These are phyloP conservation scores for Aspergillus nanangensis DNA, from an alignment of 495 filamentous ascomycete species.

Conservation along the genomic window DNA sequence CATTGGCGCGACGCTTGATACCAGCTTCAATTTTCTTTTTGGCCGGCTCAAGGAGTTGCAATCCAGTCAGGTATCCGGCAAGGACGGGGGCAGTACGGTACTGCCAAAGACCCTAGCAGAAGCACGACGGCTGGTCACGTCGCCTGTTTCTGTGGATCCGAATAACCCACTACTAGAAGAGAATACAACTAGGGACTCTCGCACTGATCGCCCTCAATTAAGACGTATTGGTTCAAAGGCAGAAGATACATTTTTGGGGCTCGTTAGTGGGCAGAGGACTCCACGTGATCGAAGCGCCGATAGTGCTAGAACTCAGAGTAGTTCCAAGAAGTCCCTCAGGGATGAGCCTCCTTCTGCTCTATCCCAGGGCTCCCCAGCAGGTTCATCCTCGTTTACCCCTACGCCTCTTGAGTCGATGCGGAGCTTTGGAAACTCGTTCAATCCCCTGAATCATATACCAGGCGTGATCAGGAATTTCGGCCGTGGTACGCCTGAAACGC, in stretches of 20 bases:
- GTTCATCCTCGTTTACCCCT: constrained; percentile 24
- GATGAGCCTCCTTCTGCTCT: background rate
- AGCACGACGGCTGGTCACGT: constrained; percentile 77
- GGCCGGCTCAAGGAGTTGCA: constrained; percentile 75
- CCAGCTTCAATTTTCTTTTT: constrained; percentile 90
- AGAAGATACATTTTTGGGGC: constrained; percentile 57
- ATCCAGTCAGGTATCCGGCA: constrained; percentile 36
- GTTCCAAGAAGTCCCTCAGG: constrained; percentile 17
- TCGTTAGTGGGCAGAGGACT: constrained; percentile 57
- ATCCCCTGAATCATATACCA: constrained; percentile 74
- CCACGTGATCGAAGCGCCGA: constrained; percentile 73
- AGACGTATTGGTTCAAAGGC: constrained; percentile 26
- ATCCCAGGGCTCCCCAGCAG: constrained; percentile 15
- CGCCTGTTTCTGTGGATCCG: constrained; percentile 56
- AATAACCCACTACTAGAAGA: constrained; percentile 43
- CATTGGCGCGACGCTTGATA: constrained; percentile 80
- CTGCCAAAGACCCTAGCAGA: constrained; percentile 90
- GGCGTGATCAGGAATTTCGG: constrained; percentile 77
- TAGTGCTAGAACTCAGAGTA: constrained; percentile 58
- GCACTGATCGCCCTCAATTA: constrained; percentile 29
- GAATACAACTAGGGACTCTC: constrained; percentile 38
- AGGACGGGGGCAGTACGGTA: constrained; percentile 35
- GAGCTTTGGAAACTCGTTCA: constrained; percentile 76
- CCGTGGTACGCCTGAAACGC: constrained; percentile 41
- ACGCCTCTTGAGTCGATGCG: constrained; percentile 76